phyloP scores from a whole-genome alignment of 495 filamentous ascomycete species.

The Penicillium odoratum region DNA sequence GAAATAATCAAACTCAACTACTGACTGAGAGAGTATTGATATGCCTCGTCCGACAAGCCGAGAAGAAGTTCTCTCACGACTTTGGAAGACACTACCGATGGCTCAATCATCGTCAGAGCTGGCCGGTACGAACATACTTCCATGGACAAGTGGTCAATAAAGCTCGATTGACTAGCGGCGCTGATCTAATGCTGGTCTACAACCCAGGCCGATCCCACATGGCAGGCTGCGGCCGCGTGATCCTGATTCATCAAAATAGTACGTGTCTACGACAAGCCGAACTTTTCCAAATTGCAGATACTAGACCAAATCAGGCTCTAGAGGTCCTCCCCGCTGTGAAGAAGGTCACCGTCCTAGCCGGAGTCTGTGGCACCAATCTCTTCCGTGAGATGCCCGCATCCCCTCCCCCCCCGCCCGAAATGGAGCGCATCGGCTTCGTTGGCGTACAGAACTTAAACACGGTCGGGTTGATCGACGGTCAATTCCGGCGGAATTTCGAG shows the following conservation, averaged over 20 bases:
- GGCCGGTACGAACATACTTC: constrained; percentile 50
- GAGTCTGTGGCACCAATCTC: constrained; percentile 67
- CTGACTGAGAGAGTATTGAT: too few relatives aligned
- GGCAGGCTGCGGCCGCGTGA: constrained; percentile 64
- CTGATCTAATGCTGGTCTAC: constrained; percentile 70
- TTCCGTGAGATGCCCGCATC: constrained; percentile 60
- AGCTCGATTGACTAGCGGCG: constrained; percentile 39
- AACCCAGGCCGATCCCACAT: constrained; percentile 73
- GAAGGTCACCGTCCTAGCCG: constrained; percentile 62
- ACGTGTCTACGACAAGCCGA: constrained; percentile 2
- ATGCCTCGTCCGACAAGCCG: constrained; percentile 50
- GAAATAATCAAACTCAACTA: neutral
- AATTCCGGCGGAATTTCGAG: constrained; percentile 64
- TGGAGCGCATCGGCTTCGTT: constrained; percentile 59
- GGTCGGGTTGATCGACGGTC: constrained; percentile 68
- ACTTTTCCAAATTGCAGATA: too few relatives aligned
- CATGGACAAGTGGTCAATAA: neutral
- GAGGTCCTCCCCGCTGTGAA: constrained; percentile 62
- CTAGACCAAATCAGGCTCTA: constrained; percentile 35
- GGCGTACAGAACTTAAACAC: constrained; percentile 76
- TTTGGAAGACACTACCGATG: constrained; percentile 51
- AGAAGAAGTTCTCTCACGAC: constrained; percentile 53
- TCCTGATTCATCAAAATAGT: constrained; percentile 59
- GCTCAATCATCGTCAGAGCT: constrained; percentile 62
- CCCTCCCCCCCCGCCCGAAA: constrained; percentile 53